A percentile compares a stretch with the other conserved stretches of the same genome.
These are phyloP conservation scores for Pisolithus orientalis DNA, from an alignment of 768 basidiomycete species.

Conservation along the genomic window DNA sequence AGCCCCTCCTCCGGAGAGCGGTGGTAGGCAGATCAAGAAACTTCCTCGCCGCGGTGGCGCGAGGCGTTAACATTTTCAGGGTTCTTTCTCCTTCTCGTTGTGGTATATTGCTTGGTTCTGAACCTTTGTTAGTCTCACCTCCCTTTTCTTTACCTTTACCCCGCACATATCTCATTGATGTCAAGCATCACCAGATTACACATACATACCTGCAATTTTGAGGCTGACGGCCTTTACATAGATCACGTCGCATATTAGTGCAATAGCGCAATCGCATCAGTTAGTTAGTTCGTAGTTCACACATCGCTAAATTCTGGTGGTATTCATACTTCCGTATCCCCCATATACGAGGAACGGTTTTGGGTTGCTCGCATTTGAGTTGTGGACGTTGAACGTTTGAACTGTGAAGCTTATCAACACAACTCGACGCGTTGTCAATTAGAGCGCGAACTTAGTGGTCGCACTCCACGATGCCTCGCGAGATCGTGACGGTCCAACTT, in stretches of 20 bases:
- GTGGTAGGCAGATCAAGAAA: constrained; percentile 45
- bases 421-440: constrained; percentile 4
- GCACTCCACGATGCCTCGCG: constrained; percentile 57
- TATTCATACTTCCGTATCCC: too few relatives aligned
- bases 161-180: constrained; percentile 12
- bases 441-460: constrained; percentile 7
- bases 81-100: constrained; percentile 2
- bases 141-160: constrained; percentile 17
- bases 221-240: constrained; percentile 29
- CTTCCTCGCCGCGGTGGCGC: constrained; percentile 39
- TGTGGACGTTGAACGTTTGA: neutral
- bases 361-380: too few relatives aligned
- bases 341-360: too few relatives aligned
- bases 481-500: constrained; percentile 78
- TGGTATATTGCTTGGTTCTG: constrained; percentile 5
- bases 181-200: constrained; percentile 23
- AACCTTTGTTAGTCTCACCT: constrained; percentile 4
- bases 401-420: neutral
- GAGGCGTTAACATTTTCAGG: constrained; percentile 15
- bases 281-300: neutral
- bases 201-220: constrained; percentile 21
- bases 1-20: constrained; percentile 36
- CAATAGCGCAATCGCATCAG: constrained; percentile 6
- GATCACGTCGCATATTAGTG: constrained; percentile 13
- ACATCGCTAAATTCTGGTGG: too few relatives aligned